Evolutionary conservation across 2,329 filamentous ascomycete genomes (phyloP), one percentile per base, ranked within the genome.

Genomic region (Biscogniauxia marginata): DNA sequence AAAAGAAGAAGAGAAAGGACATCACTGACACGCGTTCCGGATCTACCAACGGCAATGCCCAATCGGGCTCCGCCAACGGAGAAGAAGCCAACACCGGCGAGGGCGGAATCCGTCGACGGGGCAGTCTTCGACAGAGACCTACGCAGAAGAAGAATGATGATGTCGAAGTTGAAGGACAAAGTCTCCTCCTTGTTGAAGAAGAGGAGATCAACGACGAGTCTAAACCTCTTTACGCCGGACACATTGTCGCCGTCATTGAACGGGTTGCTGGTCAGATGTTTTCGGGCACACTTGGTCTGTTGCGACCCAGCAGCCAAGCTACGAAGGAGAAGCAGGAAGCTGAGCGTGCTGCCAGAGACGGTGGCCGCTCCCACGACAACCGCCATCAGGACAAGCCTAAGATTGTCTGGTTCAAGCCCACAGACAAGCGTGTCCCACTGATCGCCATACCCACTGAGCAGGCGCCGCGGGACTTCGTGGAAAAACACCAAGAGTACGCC

Each of bases 61-160:
- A 89, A 71, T 82, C 83, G 62, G 79, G 79, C 54, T 75, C 78
- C 45, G 85, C 82, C 65, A 83, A 83, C 57, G 87, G 89, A 53
- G 84, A 87, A 45, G 76, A 77, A 57, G 82, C 83, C 65, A 74
- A 80, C 61, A 81, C 81, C 52, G 79, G 81, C 53, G 93, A 97
- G 67, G 92, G 93, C 68, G 91, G 93, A 58, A 87, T 99, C 62
- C 90, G 93, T 66, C 86, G 95, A 64, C 90, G 95, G 70, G 95
- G 95, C 64, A 98, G 93, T 83, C 84, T 99, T 65, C 89, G 95
- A 69, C 95, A 98, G 78, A 89, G 95, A 53, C 95, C 95, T 7
- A 98, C 93, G 0, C 95, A 99, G 77, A 99, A 99, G 86, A 99
- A 99, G 85, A 99, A 99, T 62, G 95, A 99, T 65, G 95, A 99